phyloP scores from a whole-genome alignment of 306 rosid species.

The Leucaena leucocephala region DNA sequence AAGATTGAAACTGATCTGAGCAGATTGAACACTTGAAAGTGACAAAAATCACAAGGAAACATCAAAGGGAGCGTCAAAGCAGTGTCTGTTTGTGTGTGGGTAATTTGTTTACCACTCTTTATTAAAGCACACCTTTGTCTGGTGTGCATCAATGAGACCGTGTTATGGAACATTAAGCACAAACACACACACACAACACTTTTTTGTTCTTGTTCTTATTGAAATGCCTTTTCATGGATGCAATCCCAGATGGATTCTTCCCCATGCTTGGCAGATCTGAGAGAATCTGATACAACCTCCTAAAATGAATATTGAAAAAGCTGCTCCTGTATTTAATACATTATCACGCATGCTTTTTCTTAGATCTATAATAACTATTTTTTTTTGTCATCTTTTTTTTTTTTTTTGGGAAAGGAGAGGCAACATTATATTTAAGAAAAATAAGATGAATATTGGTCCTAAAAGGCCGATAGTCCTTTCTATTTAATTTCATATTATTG shows the following conservation, averaged over 20 bases:
- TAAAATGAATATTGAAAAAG: not conserved
- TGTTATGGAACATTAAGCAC: not conserved
- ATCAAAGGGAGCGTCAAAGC: not conserved
- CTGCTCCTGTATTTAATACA: not conserved
- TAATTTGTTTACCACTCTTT: not conserved
- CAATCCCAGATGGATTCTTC: constrained; percentile 13
- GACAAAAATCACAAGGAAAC: not conserved
- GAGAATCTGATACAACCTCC: constrained; percentile 9
- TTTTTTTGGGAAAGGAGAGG: too few relatives aligned
- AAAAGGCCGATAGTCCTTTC: too few relatives aligned
- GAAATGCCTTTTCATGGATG: constrained; percentile 33
- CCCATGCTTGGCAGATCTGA: constrained; percentile 2
- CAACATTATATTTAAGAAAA: too few relatives aligned
- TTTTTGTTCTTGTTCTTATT: constrained; percentile 10
- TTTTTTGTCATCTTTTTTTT: too few relatives aligned
- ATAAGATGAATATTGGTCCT: too few relatives aligned
- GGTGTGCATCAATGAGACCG: constrained; percentile 46
- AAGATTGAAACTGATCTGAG: not conserved
- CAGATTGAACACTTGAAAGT: not conserved
- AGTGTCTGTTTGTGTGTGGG: not conserved
- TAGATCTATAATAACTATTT: too few relatives aligned
- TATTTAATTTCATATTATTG: too few relatives aligned
- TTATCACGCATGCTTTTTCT: not conserved
- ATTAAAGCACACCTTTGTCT: constrained; percentile 38
- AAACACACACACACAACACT: not conserved